A percentile compares a stretch with the other conserved stretches of the same genome.
Evolutionary conservation across 108 stramenopile genomes (phyloP).

Genomic region (Skeletonema tropicum): DNA sequence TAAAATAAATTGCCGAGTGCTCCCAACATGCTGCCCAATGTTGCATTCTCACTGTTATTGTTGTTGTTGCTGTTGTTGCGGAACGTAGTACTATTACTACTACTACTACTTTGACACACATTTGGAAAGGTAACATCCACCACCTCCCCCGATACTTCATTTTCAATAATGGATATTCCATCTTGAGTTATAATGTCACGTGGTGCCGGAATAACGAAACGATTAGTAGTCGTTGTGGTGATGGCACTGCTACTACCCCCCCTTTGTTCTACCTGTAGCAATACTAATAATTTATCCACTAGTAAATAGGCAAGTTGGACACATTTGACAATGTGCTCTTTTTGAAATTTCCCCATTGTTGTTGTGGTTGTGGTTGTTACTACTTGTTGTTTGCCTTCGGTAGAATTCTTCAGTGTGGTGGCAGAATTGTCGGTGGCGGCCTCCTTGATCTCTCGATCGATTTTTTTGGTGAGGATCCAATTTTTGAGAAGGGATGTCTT

Average conservation of each 20-base stretch:
- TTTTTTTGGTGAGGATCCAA: not conserved
- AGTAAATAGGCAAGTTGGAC: conserved; percentile 4
- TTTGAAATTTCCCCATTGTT: not conserved
- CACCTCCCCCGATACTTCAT: not conserved
- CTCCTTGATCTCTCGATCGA: not conserved
- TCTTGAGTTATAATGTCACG: not conserved
- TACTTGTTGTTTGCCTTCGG: not conserved
- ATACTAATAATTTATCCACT: not conserved
- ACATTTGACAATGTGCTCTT: conserved; percentile 10
- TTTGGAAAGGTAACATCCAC: not conserved
- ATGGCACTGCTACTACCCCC: not conserved
- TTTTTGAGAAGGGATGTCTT: not conserved
- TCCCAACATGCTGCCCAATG: not conserved
- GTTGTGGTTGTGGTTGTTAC: too few relatives aligned
- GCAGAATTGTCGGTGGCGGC: not conserved
- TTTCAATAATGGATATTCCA: not conserved
- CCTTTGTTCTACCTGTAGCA: too few relatives aligned
- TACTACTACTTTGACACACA: too few relatives aligned
- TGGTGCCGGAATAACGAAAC: too few relatives aligned
- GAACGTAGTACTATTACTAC: too few relatives aligned
- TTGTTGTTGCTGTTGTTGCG: not conserved
- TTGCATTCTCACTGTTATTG: not conserved
- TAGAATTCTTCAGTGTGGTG: not conserved
- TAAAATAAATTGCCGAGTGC: conserved; percentile 6
- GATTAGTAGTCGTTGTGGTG: not conserved